These are phyloP conservation scores for Eutypa lata DNA, from an alignment of 2,329 filamentous ascomycete species.

Conservation along the genomic window DNA sequence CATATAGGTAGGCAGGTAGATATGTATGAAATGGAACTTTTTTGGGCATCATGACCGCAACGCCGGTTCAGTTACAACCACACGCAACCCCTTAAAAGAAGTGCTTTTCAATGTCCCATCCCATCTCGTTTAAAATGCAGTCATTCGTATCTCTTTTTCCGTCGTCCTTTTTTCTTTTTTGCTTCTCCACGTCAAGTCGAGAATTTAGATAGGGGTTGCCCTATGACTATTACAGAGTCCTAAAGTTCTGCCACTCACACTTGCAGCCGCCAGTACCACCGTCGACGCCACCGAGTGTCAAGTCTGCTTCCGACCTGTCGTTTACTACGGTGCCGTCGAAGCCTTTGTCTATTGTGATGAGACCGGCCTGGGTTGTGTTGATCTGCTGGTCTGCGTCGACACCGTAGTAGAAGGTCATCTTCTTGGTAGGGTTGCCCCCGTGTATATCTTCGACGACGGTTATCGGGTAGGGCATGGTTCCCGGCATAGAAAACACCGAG, in stretches of 20 bases:
- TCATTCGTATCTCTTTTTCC: not conserved
- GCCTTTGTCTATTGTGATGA: conserved; percentile 48
- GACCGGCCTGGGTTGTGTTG: conserved; percentile 37
- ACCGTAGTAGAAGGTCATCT: conserved; percentile 52
- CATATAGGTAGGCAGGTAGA: no score
- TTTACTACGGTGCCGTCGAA: conserved; percentile 54
- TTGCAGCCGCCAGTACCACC: conserved; percentile 61
- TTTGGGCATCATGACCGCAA: not conserved
- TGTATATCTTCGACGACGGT: conserved; percentile 61
- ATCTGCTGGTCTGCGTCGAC: conserved; percentile 47
- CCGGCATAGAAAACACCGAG: conserved; percentile 41
- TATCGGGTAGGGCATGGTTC: conserved; percentile 62
- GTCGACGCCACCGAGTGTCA: conserved; percentile 56
- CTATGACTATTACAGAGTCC: conserved; percentile 7
- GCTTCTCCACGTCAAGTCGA: no score
- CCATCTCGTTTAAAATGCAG: not conserved
- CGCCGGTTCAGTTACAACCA: not conserved
- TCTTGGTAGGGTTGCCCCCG: conserved; percentile 51
- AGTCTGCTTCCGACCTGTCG: conserved; percentile 39
- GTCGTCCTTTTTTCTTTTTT: not conserved
- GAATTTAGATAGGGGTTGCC: no score
- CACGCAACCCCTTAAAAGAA: not conserved
- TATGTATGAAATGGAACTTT: not conserved
- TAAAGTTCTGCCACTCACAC: conserved; percentile 59
- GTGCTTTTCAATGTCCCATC: not conserved